Evolutionary conservation across 495 filamentous ascomycete species (phyloP).

Genomic region (Chaetomidium leptoderma): DNA sequence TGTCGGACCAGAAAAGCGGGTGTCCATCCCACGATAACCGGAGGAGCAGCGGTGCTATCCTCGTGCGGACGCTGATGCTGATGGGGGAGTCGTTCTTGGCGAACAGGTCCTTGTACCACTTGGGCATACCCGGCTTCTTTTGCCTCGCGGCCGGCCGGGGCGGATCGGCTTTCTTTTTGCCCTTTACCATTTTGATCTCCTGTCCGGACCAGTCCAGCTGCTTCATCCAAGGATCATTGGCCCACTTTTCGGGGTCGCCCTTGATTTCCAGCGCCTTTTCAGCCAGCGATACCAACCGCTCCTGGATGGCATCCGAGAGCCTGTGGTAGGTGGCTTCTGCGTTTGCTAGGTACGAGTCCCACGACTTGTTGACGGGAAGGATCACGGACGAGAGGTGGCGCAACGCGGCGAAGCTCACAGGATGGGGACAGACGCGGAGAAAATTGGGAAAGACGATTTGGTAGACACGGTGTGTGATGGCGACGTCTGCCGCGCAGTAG

Average conservation of each 20-base stretch:
- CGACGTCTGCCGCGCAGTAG: slow-evolving; percentile 95
- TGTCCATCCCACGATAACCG: slow-evolving; percentile 83
- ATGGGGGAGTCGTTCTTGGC: slow-evolving; percentile 58
- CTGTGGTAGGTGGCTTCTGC: slow-evolving; percentile 80
- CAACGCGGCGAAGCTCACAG: slow-evolving; percentile 92
- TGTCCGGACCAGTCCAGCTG: slow-evolving; percentile 96
- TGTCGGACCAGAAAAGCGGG: slow-evolving; percentile 89
- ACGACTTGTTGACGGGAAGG: slow-evolving; percentile 80
- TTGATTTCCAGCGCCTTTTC: slow-evolving; percentile 72
- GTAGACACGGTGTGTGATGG: slow-evolving; percentile 87
- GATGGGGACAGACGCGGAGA: slow-evolving; percentile 84
- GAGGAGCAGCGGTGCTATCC: slow-evolving; percentile 82
- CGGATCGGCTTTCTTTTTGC: slow-evolving; percentile 77
- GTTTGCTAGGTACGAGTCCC: slow-evolving; percentile 75
- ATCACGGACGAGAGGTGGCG: slow-evolving; percentile 90
- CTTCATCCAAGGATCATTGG: slow-evolving; percentile 78
- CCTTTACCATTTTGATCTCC: slow-evolving; percentile 84
- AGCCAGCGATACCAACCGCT: slow-evolving; percentile 66
- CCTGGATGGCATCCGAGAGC: slow-evolving; percentile 68
- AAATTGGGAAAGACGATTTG: slow-evolving; percentile 87
- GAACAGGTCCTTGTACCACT: slow-evolving; percentile 94
- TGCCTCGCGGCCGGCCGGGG: slow-evolving; percentile 74
- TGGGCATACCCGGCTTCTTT: slow-evolving; percentile 90
- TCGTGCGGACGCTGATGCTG: slow-evolving; percentile 77
- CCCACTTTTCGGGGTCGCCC: slow-evolving; percentile 59